These are phyloP conservation scores for Tylopilus sp. DNA, from an alignment of 1,284 basidiomycete genomes.

Conservation along the genomic window DNA sequence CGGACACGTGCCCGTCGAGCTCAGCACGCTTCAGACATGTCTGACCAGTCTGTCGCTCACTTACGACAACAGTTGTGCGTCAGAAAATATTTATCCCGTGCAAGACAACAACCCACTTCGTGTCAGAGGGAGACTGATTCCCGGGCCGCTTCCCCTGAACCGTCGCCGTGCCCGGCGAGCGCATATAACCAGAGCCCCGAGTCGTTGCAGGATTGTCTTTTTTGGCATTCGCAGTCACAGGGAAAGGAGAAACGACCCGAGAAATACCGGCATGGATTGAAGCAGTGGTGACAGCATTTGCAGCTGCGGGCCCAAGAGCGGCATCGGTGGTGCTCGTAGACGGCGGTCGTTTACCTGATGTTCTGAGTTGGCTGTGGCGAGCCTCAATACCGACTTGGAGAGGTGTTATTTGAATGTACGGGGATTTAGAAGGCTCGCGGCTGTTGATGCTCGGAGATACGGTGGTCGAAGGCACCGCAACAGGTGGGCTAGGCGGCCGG, in stretches of 20 bases:
- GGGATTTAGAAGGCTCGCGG: slow-evolving; percentile 1
- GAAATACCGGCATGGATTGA: not conserved
- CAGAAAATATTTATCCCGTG: not conserved
- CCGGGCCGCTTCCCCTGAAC: not conserved
- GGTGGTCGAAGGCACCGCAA: not conserved
- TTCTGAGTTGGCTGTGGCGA: not conserved
- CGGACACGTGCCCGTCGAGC: not conserved
- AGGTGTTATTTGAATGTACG: not conserved
- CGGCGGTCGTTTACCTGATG: not conserved
- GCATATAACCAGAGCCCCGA: not conserved
- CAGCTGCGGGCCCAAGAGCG: not conserved
- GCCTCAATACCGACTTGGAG: not conserved
- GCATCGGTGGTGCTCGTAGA: not conserved
- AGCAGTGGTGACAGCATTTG: not conserved
- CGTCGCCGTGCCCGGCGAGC: too few species aligned
- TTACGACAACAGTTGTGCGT: not conserved
- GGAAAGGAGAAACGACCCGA: not conserved
- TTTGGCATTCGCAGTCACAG: not conserved
- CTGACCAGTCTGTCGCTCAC: not conserved
- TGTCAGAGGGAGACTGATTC: not conserved
- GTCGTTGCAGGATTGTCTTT: not conserved
- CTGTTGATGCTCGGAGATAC: slow-evolving; percentile 2
- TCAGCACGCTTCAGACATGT: not conserved
- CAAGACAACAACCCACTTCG: slow-evolving; percentile 10
- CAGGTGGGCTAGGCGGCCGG: not conserved